Base-by-base conservation (phyloP, 2,329 filamentous ascomycete genomes). In the Fusarium temperatum region DNA sequence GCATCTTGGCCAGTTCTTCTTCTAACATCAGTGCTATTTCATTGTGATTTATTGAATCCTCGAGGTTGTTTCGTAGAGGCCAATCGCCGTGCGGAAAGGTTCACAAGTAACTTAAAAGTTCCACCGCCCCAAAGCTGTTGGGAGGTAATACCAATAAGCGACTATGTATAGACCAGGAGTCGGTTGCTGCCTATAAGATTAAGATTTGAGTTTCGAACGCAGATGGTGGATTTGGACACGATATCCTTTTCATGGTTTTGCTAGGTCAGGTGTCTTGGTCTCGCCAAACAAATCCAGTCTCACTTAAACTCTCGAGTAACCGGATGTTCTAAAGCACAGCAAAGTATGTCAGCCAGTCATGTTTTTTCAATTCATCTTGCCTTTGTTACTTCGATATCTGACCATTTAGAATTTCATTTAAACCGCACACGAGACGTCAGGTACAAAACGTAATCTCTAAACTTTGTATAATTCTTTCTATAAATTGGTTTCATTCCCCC, bases 341-440 rank as follows among this genome's bases (percentile, higher is more conserved):
- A 6, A 51, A 35, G 0, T 3, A 7, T 24, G 1, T 8, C 22
- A 20, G 6, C 28, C 22, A 51, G 15, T 24, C 1, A 35, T 20
- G 2, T 5, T 51, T 14, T 17, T 35, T 10, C 6, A 5, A 20
- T 5, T 6, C 0, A 4, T 14, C 9, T 7, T 30, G 0, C 22
- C 7, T 18, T 32, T 50, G 2, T 9, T 14, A n/a, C 28, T 24
- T 24, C 8, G 5, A 4, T 2, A 32, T 10, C 8, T 51, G 6
- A 5, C 6, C 7, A 12, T 12, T 44, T 12, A 15, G 4, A 18
- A 17, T 7, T 18, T 12, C 0, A 2, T 24, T 12, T 1, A 18
- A 18, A 24, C 8, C 10, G 0, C 10, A 22, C 6, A 15, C 12
- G 1, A 28, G 24, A 10, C 24, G 8, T 28, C 14, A 0, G 8